Conservation (phyloP, 768 basidiomycete species). For the Scleroderma citrinum region DNA sequence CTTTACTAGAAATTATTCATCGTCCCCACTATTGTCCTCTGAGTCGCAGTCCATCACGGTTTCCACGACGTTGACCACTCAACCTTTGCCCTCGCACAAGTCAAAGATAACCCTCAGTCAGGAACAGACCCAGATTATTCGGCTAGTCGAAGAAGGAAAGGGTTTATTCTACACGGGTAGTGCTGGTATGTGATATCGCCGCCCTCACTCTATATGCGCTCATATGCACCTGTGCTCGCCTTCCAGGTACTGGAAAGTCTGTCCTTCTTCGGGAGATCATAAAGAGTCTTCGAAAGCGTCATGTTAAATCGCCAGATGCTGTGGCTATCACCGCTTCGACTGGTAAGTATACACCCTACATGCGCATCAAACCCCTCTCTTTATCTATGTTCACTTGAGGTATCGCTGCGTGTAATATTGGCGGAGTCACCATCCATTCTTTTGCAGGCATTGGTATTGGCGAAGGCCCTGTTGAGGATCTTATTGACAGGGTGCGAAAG, state of each 20-base stretch:
- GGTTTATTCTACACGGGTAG: conserved; percentile 96
- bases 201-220: neutral
- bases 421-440: conserved; percentile 91
- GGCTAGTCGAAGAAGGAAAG: conserved; percentile 63
- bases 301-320: conserved; percentile 52
- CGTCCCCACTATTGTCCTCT: conserved; percentile 2
- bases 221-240: conserved; percentile 6
- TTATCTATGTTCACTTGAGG: conserved; percentile 33
- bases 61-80: conserved; percentile 3
- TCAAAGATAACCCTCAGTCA: conserved; percentile 61
- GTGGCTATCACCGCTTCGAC: conserved; percentile 95
- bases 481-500: conserved; percentile 63
- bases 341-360: conserved; percentile 39
- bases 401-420: conserved; percentile 97
- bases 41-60: conserved; percentile 5
- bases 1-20: conserved; percentile 18
- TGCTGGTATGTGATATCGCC: conserved; percentile 60
- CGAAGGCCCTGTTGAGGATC: conserved; percentile 51
- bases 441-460: conserved; percentile 94
- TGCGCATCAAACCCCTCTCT: neutral
- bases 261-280: conserved; percentile 93
- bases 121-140: conserved; percentile 82
- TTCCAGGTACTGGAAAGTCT: conserved; percentile 90
- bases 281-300: conserved; percentile 54
- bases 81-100: conserved; percentile 16